Conservation (phyloP, 495 filamentous ascomycete genomes). For the Cryomyces minteri region DNA sequence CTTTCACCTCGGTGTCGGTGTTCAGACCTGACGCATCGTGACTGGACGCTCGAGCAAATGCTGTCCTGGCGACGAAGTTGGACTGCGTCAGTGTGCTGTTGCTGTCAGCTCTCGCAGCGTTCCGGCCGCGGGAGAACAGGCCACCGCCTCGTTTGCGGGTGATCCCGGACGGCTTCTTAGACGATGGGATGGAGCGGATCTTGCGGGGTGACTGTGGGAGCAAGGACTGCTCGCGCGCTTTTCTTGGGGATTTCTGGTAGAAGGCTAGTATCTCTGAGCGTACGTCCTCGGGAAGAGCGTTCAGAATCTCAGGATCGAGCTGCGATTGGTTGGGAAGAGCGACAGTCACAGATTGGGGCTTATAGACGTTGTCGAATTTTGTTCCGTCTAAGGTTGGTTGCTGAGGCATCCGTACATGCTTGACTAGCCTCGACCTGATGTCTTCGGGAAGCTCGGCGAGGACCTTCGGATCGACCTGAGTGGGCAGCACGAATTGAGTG, state of each 20-base stretch:
- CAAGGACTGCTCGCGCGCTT: slow-evolving; percentile 20
- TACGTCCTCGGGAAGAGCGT: slow-evolving; percentile 65
- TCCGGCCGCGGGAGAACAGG: slow-evolving; percentile 29
- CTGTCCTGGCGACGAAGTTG: slow-evolving; percentile 30
- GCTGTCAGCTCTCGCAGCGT: slow-evolving; percentile 22
- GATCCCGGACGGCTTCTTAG: slow-evolving; percentile 29
- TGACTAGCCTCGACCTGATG: slow-evolving; percentile 54
- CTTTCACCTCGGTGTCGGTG: slow-evolving; percentile 8
- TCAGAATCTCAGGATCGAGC: slow-evolving; percentile 28
- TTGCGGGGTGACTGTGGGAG: slow-evolving; percentile 42
- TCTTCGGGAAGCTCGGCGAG: slow-evolving; percentile 62
- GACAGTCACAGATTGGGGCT: neutral
- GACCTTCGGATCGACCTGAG: slow-evolving; percentile 54
- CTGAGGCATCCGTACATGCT: slow-evolving; percentile 14
- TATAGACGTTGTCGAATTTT: neutral
- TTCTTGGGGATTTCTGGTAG: slow-evolving; percentile 28
- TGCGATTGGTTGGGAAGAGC: slow-evolving; percentile 11
- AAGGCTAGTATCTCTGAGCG: slow-evolving; percentile 59
- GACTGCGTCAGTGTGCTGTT: slow-evolving; percentile 42
- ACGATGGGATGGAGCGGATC: slow-evolving; percentile 22
- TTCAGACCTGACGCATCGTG: slow-evolving; percentile 4
- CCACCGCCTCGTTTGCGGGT: slow-evolving; percentile 36
- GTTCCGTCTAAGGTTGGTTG: neutral
- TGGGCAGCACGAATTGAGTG: slow-evolving; percentile 77
- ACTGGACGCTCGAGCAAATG: neutral